phyloP scores from a whole-genome alignment of 495 filamentous ascomycete species.

The Trichodelitschia bisporula region DNA sequence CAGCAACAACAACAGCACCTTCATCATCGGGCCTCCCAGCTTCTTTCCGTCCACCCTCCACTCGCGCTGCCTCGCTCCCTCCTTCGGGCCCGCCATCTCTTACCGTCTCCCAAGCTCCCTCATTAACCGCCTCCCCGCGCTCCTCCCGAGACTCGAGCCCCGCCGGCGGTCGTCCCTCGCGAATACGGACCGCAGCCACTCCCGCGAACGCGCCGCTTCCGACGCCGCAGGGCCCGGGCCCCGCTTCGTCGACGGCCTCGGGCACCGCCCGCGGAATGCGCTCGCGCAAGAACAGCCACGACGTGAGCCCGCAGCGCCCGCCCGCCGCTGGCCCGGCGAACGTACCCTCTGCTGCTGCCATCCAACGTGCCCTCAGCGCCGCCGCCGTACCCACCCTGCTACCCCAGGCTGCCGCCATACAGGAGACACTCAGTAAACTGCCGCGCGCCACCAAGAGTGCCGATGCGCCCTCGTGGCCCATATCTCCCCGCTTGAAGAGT shows the following conservation, averaged over 20 bases:
- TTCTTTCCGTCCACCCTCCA: no score
- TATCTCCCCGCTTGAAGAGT: conserved; percentile 39
- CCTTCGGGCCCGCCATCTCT: not conserved
- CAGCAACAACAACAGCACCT: no score
- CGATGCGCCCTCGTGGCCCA: conserved; percentile 40
- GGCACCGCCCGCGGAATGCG: conserved; percentile 6
- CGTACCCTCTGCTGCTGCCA: conserved; percentile 31
- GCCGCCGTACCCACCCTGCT: conserved; percentile 32
- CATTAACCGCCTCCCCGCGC: not conserved
- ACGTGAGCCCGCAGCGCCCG: conserved; percentile 34
- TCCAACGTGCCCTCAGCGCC: conserved; percentile 38
- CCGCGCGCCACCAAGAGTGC: conserved; percentile 33
- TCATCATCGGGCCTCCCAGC: no score
- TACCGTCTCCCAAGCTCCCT: not conserved
- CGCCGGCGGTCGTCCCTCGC: not conserved
- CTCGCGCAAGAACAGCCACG: conserved; percentile 46
- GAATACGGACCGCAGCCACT: not conserved
- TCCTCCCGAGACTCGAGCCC: not conserved
- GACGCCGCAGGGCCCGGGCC: not conserved
- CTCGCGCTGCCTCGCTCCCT: no score
- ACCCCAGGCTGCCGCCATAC: conserved; percentile 13
- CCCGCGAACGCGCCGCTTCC: not conserved
- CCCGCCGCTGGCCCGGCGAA: conserved; percentile 17
- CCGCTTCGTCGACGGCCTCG: not conserved
- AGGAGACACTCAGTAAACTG: no score